Conservation (phyloP, 495 filamentous ascomycete species). For the Aspergillus nidulans region DNA sequence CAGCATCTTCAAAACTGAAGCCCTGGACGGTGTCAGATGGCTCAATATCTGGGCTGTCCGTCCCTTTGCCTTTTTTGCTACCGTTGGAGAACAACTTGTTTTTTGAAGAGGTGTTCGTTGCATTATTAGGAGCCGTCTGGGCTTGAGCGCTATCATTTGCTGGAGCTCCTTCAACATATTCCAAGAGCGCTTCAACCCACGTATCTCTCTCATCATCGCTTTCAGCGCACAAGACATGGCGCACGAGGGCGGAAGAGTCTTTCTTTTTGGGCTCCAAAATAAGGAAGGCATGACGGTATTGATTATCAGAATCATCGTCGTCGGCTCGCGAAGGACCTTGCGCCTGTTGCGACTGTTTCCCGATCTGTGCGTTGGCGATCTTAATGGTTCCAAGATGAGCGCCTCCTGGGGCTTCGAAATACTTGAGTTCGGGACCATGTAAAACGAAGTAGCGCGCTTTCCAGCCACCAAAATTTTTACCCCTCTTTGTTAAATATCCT, state of each 20-base stretch:
- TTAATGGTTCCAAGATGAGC: slow-evolving; percentile 91
- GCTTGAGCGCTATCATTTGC: slow-evolving; percentile 41
- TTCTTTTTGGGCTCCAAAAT: slow-evolving; percentile 95
- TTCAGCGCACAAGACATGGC: slow-evolving; percentile 93
- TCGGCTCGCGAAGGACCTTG: slow-evolving; percentile 57
- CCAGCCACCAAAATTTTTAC: slow-evolving; percentile 99
- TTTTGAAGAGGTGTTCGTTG: slow-evolving; percentile 21
- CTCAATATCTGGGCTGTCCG: slow-evolving; percentile 38
- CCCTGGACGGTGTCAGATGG: slow-evolving; percentile 59
- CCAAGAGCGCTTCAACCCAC: slow-evolving; percentile 86
- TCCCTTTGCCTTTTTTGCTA: slow-evolving; percentile 45
- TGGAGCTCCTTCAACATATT: slow-evolving; percentile 75
- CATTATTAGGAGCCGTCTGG: slow-evolving; percentile 14
- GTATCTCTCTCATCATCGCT: slow-evolving; percentile 88
- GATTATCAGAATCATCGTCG: slow-evolving; percentile 82
- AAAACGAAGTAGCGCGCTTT: slow-evolving; percentile 93
- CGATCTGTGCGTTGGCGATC: slow-evolving; percentile 85
- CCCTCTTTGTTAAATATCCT: slow-evolving; percentile 91
- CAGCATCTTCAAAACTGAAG: slow-evolving; percentile 79
- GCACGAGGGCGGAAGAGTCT: slow-evolving; percentile 83
- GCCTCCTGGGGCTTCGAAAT: slow-evolving; percentile 86
- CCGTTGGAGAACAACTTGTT: slow-evolving; percentile 24
- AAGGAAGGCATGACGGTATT: slow-evolving; percentile 94
- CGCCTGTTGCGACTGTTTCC: slow-evolving; percentile 68
- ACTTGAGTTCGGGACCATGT: slow-evolving; percentile 82